Evolutionary conservation across 164 flowering plant species (phyloP), one percentile per base, ranked within the genome.

Genomic region (Tetracentron sinense): DNA sequence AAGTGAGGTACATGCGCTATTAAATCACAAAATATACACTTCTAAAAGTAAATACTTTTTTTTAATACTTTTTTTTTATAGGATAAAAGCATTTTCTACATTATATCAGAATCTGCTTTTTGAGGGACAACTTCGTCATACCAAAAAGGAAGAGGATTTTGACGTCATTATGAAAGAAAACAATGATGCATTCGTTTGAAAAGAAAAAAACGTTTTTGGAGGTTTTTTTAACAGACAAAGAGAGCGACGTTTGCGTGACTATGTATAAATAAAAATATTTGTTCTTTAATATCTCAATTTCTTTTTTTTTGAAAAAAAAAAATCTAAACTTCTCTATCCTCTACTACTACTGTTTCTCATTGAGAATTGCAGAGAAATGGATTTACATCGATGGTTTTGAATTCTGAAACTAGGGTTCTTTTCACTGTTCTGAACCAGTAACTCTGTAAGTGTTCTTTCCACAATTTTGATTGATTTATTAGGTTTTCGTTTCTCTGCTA

Each of bases 341-440:
- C 22, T 47, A 23, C 55, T 23, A 16, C 4, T 52, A 20, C 55
- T 23, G 55, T 52, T 11, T 23, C 55, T 25, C 55, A 25, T 56
- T 20, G 26, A 35, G 26, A 20, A 33, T n/a, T 33, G 2, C 7
- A 31, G 26, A 56, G 28, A 10, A 31, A 56, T 31, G 44, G 60
- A 56, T n/a, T 35, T 31, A 35, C 26, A 56, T 56, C 60, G 46
- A 31, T 56, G 60, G 25, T n/a, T 33, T 31, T n/a, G 23, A 31
- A 33, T 31, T 21, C 28, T 31, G 46, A 56, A 1, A 10, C n/a
- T 56, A 56, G 60, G 60, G 26, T 56, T 56, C 22, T 16, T 22
- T 22, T 5, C 27, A 25, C 55, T 25, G 15, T 52, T 52, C 55
- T 23, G 29, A 52, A 52, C 12, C 29, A 10, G 55, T 52, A 25